These are phyloP conservation scores for Effrenium voratum DNA, from an alignment of 73 alveolate species.

Conservation along the genomic window DNA sequence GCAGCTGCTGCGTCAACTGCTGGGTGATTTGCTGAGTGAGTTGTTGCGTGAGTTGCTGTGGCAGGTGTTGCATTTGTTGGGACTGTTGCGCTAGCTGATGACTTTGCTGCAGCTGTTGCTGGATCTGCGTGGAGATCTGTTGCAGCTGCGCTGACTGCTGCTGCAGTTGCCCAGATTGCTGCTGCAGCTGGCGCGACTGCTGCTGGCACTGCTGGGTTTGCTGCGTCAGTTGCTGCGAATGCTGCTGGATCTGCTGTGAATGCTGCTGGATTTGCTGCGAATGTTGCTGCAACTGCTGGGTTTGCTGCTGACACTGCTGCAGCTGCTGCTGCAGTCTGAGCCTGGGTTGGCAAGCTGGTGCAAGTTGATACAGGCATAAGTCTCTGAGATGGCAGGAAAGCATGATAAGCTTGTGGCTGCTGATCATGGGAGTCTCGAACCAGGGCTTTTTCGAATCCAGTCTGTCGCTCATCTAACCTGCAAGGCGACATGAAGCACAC, in stretches of 20 bases:
- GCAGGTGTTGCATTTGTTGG: conserved; percentile 9
- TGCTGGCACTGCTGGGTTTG: conserved; percentile 67
- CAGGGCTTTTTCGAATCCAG: conserved; percentile 84
- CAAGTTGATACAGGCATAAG: not conserved
- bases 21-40: not conserved
- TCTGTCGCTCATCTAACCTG: conserved; percentile 93
- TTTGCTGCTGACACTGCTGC: conserved; percentile 73
- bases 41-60: conserved; percentile 43
- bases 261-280: conserved; percentile 45
- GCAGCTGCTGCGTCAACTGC: conserved; percentile 50
- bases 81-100: conserved; percentile 18
- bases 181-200: conserved; percentile 82
- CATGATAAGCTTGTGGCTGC: not conserved
- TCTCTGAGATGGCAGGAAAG: not conserved
- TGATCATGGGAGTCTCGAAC: conserved; percentile 76
- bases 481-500: no score
- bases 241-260: conserved; percentile 77
- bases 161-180: conserved; percentile 69
- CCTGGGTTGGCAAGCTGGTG: conserved; percentile 29
- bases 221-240: conserved; percentile 67
- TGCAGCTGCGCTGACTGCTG: conserved; percentile 84
- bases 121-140: conserved; percentile 64
- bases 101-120: conserved; percentile 88
- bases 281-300: conserved; percentile 44
- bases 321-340: conserved; percentile 74